A percentile compares a stretch with the other conserved stretches of the same genome.
These are phyloP conservation scores for Claviceps sorghi DNA, from an alignment of 2,329 filamentous ascomycete species.

Conservation along the genomic window DNA sequence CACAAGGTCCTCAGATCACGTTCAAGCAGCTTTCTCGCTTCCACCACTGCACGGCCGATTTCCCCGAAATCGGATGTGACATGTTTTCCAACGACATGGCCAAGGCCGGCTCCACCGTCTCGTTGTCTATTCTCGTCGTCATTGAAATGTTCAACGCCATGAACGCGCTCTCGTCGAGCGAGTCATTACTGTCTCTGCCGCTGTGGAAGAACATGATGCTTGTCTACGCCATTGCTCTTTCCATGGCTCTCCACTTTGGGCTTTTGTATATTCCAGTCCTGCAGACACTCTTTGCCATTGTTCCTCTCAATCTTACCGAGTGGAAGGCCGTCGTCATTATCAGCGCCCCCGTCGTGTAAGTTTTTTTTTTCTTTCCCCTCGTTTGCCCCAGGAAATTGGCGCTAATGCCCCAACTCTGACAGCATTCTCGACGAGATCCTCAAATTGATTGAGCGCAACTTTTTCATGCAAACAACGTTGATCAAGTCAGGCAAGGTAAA, in stretches of 20 bases:
- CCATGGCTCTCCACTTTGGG: slow-evolving; percentile 89
- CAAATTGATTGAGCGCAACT: slow-evolving; percentile 59
- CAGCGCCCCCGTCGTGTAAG: slow-evolving; percentile 86
- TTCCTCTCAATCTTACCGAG: slow-evolving; percentile 71
- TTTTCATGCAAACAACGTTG: slow-evolving; percentile 42
- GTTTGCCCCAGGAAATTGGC: not conserved
- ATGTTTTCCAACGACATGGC: slow-evolving; percentile 83
- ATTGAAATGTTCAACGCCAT: slow-evolving; percentile 99
- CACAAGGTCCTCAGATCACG: slow-evolving; percentile 74
- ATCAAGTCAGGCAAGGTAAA: slow-evolving; percentile 19
- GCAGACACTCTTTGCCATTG: slow-evolving; percentile 77
- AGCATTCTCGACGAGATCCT: slow-evolving; percentile 72
- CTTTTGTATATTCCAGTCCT: slow-evolving; percentile 85
- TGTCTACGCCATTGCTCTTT: slow-evolving; percentile 82
- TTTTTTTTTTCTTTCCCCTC: slow-evolving; percentile 12
- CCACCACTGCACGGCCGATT: slow-evolving; percentile 77
- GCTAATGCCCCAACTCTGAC: slow-evolving; percentile 12
- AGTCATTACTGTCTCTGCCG: slow-evolving; percentile 82
- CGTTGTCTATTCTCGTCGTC: slow-evolving; percentile 79
- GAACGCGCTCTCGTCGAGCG: slow-evolving; percentile 91
- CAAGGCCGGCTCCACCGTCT: slow-evolving; percentile 84
- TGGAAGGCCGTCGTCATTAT: slow-evolving; percentile 86
- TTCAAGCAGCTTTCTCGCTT: slow-evolving; percentile 86
- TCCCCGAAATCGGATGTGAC: slow-evolving; percentile 76
- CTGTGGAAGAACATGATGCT: slow-evolving; percentile 99